Evolutionary conservation across 2,329 filamentous ascomycete species (phyloP).

Genomic region (Phoma sp.): DNA sequence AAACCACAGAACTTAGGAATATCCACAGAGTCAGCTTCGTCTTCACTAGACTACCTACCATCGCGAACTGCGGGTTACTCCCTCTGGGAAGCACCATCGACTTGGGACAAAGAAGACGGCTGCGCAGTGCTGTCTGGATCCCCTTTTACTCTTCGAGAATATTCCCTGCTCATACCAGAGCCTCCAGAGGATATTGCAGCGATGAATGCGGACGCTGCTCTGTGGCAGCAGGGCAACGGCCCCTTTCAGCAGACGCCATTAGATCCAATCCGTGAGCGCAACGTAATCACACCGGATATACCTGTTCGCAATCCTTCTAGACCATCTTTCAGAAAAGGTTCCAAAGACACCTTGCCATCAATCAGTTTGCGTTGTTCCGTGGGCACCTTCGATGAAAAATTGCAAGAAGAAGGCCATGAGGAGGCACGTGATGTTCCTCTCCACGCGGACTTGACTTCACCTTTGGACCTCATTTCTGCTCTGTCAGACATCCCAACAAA

Average conservation of each 20-base stretch:
- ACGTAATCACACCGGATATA: slow-evolving; percentile 11
- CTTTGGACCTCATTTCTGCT: slow-evolving; percentile 14
- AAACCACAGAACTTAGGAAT: slow-evolving; percentile 5
- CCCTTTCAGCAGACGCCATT: slow-evolving; percentile 21
- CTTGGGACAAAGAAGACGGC: slow-evolving; percentile 27
- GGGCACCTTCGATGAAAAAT: background rate
- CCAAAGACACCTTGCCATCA: background rate
- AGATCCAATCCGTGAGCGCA: slow-evolving; percentile 27
- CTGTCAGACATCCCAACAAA: slow-evolving; percentile 26
- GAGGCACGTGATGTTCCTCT: too few species aligned
- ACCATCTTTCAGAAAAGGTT: slow-evolving; percentile 16
- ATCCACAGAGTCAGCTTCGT: background rate
- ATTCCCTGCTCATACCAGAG: slow-evolving; percentile 40
- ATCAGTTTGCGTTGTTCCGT: background rate
- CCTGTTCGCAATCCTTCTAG: slow-evolving; percentile 30
- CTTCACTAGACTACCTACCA: slow-evolving; percentile 3
- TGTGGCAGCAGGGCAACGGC: slow-evolving; percentile 12
- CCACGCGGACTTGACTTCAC: background rate
- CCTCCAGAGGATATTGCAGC: slow-evolving; percentile 30
- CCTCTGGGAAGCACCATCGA: slow-evolving; percentile 38
- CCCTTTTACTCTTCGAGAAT: slow-evolving; percentile 11
- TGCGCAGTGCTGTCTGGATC: background rate
- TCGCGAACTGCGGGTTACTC: slow-evolving; percentile 7
- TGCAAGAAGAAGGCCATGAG: background rate
- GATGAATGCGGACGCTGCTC: slow-evolving; percentile 17